A percentile compares a stretch with the other conserved stretches of the same genome.
These are phyloP conservation scores for Friedmanniomyces simplex DNA, from an alignment of 495 filamentous ascomycete species.

Conservation along the genomic window DNA sequence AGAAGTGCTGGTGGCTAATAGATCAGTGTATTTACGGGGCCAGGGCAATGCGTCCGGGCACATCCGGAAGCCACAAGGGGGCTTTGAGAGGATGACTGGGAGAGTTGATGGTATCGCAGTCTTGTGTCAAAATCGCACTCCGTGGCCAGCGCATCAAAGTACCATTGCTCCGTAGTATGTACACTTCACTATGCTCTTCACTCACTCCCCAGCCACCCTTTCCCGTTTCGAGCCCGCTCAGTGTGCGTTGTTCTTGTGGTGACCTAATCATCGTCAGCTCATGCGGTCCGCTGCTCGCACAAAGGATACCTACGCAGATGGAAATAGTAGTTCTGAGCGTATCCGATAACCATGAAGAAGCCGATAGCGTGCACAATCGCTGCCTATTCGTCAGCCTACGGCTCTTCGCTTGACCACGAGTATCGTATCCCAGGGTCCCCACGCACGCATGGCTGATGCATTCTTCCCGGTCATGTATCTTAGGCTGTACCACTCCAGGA, in stretches of 20 bases:
- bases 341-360: conserved; percentile 64
- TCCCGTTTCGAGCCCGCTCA: conserved; percentile 33
- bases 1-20: too few relatives aligned
- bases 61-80: too few relatives aligned
- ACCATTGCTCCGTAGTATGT: neutral
- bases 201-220: conserved; percentile 17
- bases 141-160: neutral
- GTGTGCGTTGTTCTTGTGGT: conserved; percentile 99
- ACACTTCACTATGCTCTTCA: conserved; percentile 7
- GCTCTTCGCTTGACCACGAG: neutral
- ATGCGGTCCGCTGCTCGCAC: neutral
- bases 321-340: conserved; percentile 98
- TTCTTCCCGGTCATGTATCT: conserved; percentile 87
- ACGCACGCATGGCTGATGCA: conserved; percentile 71
- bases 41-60: too few relatives aligned
- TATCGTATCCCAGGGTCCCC: neutral
- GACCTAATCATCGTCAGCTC: conserved; percentile 49
- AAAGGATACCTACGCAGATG: conserved; percentile 73
- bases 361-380: conserved; percentile 80
- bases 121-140: neutral
- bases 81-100: too few relatives aligned
- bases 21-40: too few relatives aligned
- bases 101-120: too few relatives aligned
- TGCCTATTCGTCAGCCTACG: conserved; percentile 33
- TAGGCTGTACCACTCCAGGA: conserved; percentile 79